phyloP scores from a whole-genome alignment of 352 stramenopile genomes.

The Globisporangium alternatum region DNA sequence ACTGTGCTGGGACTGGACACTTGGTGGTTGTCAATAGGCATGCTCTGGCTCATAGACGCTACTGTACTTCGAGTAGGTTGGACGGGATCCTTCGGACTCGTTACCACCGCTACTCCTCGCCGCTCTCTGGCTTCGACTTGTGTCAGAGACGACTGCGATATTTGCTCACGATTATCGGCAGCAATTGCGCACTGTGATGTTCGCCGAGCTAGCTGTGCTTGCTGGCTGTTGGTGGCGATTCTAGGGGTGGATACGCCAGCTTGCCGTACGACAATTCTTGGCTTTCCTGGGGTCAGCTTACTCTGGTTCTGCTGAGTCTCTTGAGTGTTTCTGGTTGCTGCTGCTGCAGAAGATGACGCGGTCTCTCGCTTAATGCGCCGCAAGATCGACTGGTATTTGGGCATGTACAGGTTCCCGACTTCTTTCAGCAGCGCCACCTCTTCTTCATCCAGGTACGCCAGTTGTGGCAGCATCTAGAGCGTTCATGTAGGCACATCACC shows the following conservation, averaged over 20 bases:
- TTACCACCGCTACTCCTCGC: neutral
- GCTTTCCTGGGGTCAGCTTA: neutral
- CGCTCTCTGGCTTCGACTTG: conserved; percentile 8
- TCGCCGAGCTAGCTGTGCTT: neutral
- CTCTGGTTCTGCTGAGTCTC: neutral
- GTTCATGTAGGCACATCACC: neutral
- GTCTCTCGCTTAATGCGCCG: conserved; percentile 26
- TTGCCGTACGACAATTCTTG: neutral
- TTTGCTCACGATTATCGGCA: neutral
- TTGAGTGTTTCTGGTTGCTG: neutral
- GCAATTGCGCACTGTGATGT: neutral
- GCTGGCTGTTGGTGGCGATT: neutral
- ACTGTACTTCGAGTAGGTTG: neutral
- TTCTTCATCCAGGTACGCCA: conserved; percentile 69
- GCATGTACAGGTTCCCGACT: conserved; percentile 59
- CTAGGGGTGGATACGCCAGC: neutral
- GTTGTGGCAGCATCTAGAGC: conserved; percentile 42
- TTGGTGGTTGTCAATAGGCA: neutral
- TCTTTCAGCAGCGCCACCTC: conserved; percentile 57
- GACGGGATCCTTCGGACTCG: neutral
- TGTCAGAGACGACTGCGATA: neutral
- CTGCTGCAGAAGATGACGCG: neutral
- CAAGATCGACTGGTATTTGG: conserved; percentile 57
- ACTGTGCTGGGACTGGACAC: neutral
- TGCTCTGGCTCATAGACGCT: neutral